A percentile compares a stretch with the other conserved stretches of the same genome.
These are phyloP conservation scores for Lasiosphaeria ovina DNA, from an alignment of 495 filamentous ascomycete genomes.

Conservation along the genomic window DNA sequence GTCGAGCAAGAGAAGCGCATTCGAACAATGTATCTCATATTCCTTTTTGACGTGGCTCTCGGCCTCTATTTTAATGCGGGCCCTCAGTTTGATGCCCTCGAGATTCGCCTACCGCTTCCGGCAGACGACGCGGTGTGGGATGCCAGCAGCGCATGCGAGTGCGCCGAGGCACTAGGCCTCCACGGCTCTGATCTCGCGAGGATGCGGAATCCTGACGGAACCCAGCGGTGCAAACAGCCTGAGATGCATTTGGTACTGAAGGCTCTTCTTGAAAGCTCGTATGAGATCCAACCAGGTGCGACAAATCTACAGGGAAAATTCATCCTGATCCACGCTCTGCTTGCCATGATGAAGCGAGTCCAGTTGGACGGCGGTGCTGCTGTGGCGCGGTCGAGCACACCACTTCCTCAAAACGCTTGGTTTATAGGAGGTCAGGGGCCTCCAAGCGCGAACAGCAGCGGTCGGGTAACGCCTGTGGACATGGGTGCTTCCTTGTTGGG, in stretches of 20 bases:
- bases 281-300: constrained; percentile 51
- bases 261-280: constrained; percentile 51
- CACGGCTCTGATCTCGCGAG: constrained; percentile 46
- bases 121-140: constrained; percentile 69
- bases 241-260: constrained; percentile 53
- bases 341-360: constrained; percentile 50
- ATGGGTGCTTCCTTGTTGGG: constrained; percentile 27
- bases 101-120: constrained; percentile 59
- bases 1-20: constrained; percentile 66
- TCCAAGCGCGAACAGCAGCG: constrained; percentile 41
- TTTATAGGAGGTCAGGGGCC: constrained; percentile 35
- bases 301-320: constrained; percentile 70
- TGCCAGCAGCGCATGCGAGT: constrained; percentile 50
- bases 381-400: constrained; percentile 39
- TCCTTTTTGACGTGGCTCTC: constrained; percentile 55
- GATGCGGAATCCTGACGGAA: constrained; percentile 54
- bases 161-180: constrained; percentile 59
- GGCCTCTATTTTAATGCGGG: constrained; percentile 64
- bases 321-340: constrained; percentile 63
- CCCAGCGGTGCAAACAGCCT: constrained; percentile 56
- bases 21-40: constrained; percentile 59
- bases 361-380: constrained; percentile 34
- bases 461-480: constrained; percentile 51
- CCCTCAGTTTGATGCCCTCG: constrained; percentile 54
- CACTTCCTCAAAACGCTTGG: constrained; percentile 51